A percentile compares a stretch with the other conserved stretches of the same genome.
phyloP scores from a whole-genome alignment of 768 basidiomycete species.

The Amanita molliuscula region DNA sequence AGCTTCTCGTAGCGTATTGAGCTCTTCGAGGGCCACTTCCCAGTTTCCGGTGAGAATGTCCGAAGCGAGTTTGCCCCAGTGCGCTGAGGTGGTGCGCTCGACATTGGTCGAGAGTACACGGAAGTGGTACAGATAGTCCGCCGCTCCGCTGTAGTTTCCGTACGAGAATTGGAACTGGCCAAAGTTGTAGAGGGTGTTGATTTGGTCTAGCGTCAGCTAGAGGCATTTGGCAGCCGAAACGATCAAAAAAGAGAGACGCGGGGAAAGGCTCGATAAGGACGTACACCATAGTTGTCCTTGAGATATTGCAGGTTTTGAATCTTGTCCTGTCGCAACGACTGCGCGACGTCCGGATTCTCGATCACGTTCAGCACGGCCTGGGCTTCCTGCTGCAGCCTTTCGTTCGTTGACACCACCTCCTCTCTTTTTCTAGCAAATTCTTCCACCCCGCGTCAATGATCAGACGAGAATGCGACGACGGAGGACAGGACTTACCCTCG shows the following conservation, averaged over 20 bases:
- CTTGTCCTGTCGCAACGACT: slow-evolving; percentile 91
- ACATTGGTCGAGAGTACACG: slow-evolving; percentile 91
- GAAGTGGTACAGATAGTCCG: slow-evolving; percentile 98
- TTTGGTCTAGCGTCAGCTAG: slow-evolving; percentile 79
- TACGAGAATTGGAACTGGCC: slow-evolving; percentile 99
- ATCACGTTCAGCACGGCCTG: slow-evolving; percentile 93
- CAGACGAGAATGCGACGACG: neutral
- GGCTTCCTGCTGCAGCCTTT: slow-evolving; percentile 80
- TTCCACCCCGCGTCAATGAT: slow-evolving; percentile 18
- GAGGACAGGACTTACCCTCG: slow-evolving; percentile 51
- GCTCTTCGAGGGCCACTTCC: slow-evolving; percentile 91
- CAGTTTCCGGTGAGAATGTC: slow-evolving; percentile 93
- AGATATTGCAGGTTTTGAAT: slow-evolving; percentile 92
- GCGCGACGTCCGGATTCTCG: slow-evolving; percentile 93
- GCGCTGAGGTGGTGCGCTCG: slow-evolving; percentile 90
- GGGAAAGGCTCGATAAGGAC: slow-evolving; percentile 15
- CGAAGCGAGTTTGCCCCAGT: slow-evolving; percentile 97
- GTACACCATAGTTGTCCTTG: slow-evolving; percentile 83
- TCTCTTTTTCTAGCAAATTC: slow-evolving; percentile 81
- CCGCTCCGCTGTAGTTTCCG: slow-evolving; percentile 93
- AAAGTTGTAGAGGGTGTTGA: slow-evolving; percentile 93
- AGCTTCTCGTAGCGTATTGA: slow-evolving; percentile 87
- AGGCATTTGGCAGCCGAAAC: neutral
- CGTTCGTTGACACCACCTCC: slow-evolving; percentile 74
- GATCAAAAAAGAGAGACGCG: neutral